A percentile compares a stretch with the other conserved stretches of the same genome.
phyloP scores from a whole-genome alignment of 192 early-diverging fungal species.

The Coemansia sp. region DNA sequence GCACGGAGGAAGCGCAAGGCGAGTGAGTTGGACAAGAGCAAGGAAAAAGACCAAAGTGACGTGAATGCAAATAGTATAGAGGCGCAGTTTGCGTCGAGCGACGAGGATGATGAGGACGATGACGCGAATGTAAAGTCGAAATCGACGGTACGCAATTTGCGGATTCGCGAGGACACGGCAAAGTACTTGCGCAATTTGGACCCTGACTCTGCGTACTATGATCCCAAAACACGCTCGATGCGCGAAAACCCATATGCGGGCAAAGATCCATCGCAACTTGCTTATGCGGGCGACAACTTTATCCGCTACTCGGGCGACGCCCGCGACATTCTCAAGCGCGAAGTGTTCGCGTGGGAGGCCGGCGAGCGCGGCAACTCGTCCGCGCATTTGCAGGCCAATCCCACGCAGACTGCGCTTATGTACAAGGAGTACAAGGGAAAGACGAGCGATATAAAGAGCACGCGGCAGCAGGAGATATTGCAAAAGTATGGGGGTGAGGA shows the following conservation, averaged over 20 bases:
- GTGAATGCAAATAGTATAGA: slow-evolving; percentile 14
- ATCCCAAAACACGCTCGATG: slow-evolving; percentile 99
- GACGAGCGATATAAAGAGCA: slow-evolving; percentile 75
- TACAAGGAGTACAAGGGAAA: slow-evolving; percentile 84
- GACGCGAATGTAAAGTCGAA: slow-evolving; percentile 83
- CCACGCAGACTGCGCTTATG: slow-evolving; percentile 90
- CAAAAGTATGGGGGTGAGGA: slow-evolving; percentile 93
- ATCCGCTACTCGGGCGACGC: slow-evolving; percentile 86
- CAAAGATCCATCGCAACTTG: slow-evolving; percentile 54
- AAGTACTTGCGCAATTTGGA: slow-evolving; percentile 98
- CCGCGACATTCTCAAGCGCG: slow-evolving; percentile 74
- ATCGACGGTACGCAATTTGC: slow-evolving; percentile 93
- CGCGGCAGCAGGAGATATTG: slow-evolving; percentile 74
- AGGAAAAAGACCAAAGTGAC: not conserved
- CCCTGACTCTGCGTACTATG: slow-evolving; percentile 93
- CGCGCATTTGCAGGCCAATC: slow-evolving; percentile 91
- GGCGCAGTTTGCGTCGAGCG: slow-evolving; percentile 50
- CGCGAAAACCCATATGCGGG: slow-evolving; percentile 89
- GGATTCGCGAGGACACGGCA: slow-evolving; percentile 99
- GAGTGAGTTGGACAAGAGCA: slow-evolving; percentile 63
- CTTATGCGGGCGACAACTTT: slow-evolving; percentile 90
- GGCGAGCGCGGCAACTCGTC: slow-evolving; percentile 73
- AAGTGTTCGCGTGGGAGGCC: slow-evolving; percentile 95
- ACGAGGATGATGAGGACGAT: slow-evolving; percentile 78
- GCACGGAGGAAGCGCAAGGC: slow-evolving; percentile 79